Conservation (phyloP, 148 eudicot genomes). For the Rhododendron mucronatum region DNA sequence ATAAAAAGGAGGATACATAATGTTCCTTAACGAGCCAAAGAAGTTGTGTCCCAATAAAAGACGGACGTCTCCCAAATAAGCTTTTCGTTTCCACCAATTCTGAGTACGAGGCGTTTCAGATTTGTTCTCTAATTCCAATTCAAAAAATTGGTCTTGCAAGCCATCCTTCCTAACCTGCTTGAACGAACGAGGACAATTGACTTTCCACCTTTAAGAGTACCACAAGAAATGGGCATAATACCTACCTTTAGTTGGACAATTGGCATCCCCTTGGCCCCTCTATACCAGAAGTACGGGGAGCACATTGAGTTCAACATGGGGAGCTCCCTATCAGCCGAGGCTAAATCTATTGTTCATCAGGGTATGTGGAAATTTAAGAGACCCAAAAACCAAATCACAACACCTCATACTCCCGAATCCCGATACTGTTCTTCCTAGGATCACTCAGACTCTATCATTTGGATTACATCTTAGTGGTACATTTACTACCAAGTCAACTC, state of each 20-base stretch:
- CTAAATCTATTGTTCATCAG: too few species aligned
- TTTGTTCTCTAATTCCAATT: neutral
- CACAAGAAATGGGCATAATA: neutral
- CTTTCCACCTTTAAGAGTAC: neutral
- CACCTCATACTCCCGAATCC: too few species aligned
- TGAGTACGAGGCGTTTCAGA: neutral
- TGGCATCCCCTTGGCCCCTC: neutral
- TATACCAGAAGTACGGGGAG: neutral
- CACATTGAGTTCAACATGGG: too few species aligned
- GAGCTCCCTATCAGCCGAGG: too few species aligned
- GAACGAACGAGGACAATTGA: neutral
- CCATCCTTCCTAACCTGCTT: neutral
- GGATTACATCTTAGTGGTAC: too few species aligned
- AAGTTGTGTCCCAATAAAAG: neutral
- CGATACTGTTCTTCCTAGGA: too few species aligned
- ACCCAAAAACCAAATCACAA: too few species aligned
- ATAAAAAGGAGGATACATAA: neutral
- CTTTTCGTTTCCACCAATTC: neutral
- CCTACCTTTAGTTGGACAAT: too few species aligned
- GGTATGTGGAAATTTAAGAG: too few species aligned
- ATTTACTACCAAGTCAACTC: too few species aligned
- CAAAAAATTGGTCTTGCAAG: neutral
- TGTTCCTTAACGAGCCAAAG: neutral
- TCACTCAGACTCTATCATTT: too few species aligned
- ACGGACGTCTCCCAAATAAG: constrained; percentile 9